Evolutionary conservation across 768 basidiomycete species (phyloP), one percentile per base, ranked within the genome.

Genomic region (Amanita muscaria): DNA sequence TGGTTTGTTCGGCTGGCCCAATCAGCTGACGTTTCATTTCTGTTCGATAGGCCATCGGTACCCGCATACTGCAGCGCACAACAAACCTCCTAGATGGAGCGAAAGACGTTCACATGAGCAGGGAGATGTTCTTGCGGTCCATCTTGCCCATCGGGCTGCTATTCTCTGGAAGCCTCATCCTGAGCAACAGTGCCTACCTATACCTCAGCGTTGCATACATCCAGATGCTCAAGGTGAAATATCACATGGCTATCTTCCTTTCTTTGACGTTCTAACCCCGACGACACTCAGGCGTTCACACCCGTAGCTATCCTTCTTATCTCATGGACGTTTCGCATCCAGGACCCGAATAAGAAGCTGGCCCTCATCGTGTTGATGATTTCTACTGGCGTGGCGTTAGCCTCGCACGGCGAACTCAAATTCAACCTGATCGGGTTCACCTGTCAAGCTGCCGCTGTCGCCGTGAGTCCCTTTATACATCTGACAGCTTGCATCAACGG

Each of bases 141-240:
- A 97, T 98, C 52, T 72, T 97, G 11, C 94, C 94, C 16, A 94
- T 98, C 48, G 92, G 93, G 18, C 58, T 92, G 19, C 78, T 98
- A 46, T 98, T 98, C 74, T 88, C 85, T 27, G 94, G 83, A 19
- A 90, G 86, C 48, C 77, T 98, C 44, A 70, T 97, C 55, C 72
- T 93, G 47, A 85, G 81, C 66, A 98, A 98, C 64, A 87, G 85
- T 2, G 91, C 91, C 2, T 94, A 93, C 63, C 80, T 96, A 16
- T 83, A 89, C 55, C 78, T 98, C 52, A 84, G 81, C 52, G 89
- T 94, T 9, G 79, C 88, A 0, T 98, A 94, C 64, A 97, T 98
- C 53, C 94, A 98, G 64, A 90, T 97, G 89, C 80, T 93, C 60
- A 91, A 91, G 77, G 85, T 83, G 30, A 25, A 53, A 6, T 31